Conservation (phyloP, 495 filamentous ascomycete genomes). For the Terfezia claveryi region DNA sequence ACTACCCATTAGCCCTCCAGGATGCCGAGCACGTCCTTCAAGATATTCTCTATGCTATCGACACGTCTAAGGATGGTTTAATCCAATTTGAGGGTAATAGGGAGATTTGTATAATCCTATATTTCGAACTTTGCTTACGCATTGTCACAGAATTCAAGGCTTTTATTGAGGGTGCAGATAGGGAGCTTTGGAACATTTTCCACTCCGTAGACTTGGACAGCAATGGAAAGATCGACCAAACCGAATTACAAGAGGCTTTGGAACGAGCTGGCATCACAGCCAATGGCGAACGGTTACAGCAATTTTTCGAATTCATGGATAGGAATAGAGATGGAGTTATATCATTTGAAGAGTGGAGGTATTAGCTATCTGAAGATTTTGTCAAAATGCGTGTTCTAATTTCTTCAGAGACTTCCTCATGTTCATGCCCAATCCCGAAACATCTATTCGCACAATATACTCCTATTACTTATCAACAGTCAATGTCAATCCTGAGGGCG, state of each 20-base stretch:
- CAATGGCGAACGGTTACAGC: slow-evolving; percentile 50
- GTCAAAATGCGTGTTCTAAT: slow-evolving; percentile 5
- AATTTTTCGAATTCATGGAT: slow-evolving; percentile 79
- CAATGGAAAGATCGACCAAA: slow-evolving; percentile 74
- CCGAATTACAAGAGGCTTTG: slow-evolving; percentile 60
- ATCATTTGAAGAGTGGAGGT: slow-evolving; percentile 92
- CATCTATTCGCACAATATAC: slow-evolving; percentile 61
- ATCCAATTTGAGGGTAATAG: slow-evolving; percentile 68
- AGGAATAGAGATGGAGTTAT: slow-evolving; percentile 70
- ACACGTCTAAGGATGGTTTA: slow-evolving; percentile 64
- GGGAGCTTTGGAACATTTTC: slow-evolving; percentile 60
- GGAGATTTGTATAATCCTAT: slow-evolving; percentile 3
- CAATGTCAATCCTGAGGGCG: slow-evolving; percentile 80
- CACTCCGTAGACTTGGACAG: slow-evolving; percentile 64
- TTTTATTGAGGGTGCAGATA: slow-evolving; percentile 73
- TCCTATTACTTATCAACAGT: slow-evolving; percentile 83
- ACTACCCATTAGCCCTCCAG: slow-evolving; percentile 47
- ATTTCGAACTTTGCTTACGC: background rate
- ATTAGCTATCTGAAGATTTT: slow-evolving; percentile 20
- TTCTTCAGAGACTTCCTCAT: slow-evolving; percentile 66
- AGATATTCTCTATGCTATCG: slow-evolving; percentile 56
- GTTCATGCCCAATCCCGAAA: slow-evolving; percentile 55
- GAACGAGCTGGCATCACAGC: slow-evolving; percentile 55
- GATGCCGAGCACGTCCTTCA: slow-evolving; percentile 74
- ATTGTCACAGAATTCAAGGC: slow-evolving; percentile 48